Evolutionary conservation across 2,329 filamentous ascomycete genomes (phyloP), one percentile per base, ranked within the genome.

Genomic region (Talaromyces verruculosus): DNA sequence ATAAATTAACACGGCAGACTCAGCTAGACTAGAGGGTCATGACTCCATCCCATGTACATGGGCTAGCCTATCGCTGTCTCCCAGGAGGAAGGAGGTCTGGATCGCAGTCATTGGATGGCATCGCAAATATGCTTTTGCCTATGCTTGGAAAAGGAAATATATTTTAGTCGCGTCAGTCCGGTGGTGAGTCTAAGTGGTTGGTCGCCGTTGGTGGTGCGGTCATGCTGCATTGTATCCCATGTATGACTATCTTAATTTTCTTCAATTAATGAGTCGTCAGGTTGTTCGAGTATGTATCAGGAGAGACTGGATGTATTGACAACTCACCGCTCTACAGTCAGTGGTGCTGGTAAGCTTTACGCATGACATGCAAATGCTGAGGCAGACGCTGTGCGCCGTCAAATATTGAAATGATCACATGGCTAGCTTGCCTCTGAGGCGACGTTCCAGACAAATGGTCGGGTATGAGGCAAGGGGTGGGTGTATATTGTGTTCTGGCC

Each of bases 191-290:
- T 51, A n/a, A 33, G 37, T 60, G 57, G 57, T 57, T 19, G 30
- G 30, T 10, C 30, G 8, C 6, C 30, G 30, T 33, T 33, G 17
- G 39, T 37, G 25, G 35, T 63, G 35, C 47, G 61, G 47, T 58
- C 51, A 49, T 64, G 62, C 51, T 58, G 62, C 62, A 58, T 64
- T 57, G 17, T 17, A 57, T 37, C 17, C 30, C 49, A 53, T 57
- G 51, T 57, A 57, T 37, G 51, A 55, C 51, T 35, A 22, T 39
- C 53, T 57, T 57, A 57, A 57, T 22, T 22, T 22, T 57, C 30
- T 57, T 57, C 53, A 57, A 39, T 25, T 37, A 39, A 25, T 37
- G 10, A 28, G 13, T 30, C 33, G 33, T 35, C 2, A 8, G 33
- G 33, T 35, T 35, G 33, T 33, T 25, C 1, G 5, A 11, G 30